Conservation (phyloP, 768 basidiomycete species). For the Sarcodon sp. region DNA sequence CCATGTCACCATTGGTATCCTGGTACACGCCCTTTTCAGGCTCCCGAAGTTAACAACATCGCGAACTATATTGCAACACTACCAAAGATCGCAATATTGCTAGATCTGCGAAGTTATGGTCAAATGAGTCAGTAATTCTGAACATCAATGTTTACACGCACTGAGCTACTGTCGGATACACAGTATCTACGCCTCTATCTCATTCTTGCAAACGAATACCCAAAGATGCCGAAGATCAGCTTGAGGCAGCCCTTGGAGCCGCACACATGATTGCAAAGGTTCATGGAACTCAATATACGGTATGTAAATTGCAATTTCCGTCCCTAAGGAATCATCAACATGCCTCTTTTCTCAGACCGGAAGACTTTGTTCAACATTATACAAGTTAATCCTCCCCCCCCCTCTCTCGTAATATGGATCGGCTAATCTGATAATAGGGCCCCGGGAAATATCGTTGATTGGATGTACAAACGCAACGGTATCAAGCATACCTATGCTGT, state of each 20-base stretch:
- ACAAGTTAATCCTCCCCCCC: conserved; percentile 19
- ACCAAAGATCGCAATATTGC: conserved; percentile 44
- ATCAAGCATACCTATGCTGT: conserved; percentile 53
- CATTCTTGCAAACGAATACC: conserved; percentile 52
- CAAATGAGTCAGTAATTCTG: conserved; percentile 53
- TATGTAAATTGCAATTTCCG: conserved; percentile 12
- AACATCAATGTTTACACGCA: neutral
- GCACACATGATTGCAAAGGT: conserved; percentile 37
- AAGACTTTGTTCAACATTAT: conserved; percentile 30
- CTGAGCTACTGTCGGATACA: neutral
- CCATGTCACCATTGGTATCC: conserved; percentile 72
- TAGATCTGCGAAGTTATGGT: conserved; percentile 74
- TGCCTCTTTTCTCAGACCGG: conserved; percentile 23
- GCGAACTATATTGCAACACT: conserved; percentile 50
- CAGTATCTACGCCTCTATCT: conserved; percentile 73
- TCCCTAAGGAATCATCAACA: conserved; percentile 18
- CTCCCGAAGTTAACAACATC: conserved; percentile 64
- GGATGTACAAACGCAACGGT: conserved; percentile 41
- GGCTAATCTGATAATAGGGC: conserved; percentile 18
- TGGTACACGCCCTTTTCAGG: conserved; percentile 61
- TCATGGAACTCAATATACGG: conserved; percentile 46
- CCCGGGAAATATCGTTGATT: conserved; percentile 56
- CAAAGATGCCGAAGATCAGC: conserved; percentile 61
- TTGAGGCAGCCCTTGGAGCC: conserved; percentile 61
- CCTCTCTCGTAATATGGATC: neutral